phyloP scores from a whole-genome alignment of 2,329 filamentous ascomycete genomes.

The Epichloe coenophiala region DNA sequence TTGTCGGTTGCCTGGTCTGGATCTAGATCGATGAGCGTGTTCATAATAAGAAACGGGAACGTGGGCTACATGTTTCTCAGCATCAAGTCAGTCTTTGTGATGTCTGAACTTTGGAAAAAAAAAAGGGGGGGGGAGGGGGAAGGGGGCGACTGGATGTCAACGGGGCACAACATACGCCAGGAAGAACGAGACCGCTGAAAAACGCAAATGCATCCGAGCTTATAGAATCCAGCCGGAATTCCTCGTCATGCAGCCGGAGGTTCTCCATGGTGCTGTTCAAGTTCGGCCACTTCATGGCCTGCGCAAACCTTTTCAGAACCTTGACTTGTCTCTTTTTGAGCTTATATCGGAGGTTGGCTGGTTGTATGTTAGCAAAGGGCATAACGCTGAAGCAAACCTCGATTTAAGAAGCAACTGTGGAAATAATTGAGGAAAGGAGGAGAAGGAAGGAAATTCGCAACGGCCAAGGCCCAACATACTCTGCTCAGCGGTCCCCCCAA shows the following conservation, averaged over 20 bases:
- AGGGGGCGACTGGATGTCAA: background rate
- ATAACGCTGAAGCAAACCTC: too few species aligned
- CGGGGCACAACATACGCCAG: constrained; percentile 37
- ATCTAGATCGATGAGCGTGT: constrained; percentile 62
- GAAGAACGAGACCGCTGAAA: constrained; percentile 60
- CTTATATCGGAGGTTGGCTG: constrained; percentile 49
- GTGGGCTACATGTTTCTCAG: constrained; percentile 28
- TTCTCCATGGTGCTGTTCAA: constrained; percentile 49
- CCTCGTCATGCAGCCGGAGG: constrained; percentile 45
- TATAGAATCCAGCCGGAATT: constrained; percentile 43
- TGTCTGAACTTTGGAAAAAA: background rate
- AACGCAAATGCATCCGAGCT: constrained; percentile 65
- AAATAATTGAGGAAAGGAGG: background rate
- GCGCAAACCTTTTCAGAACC: constrained; percentile 53
- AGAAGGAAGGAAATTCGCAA: background rate
- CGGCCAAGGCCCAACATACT: constrained; percentile 21
- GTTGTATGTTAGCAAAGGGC: background rate
- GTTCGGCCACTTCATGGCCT: constrained; percentile 67
- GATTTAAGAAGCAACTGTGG: background rate
- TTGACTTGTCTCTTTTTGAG: constrained; percentile 55
- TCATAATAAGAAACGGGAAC: constrained; percentile 66
- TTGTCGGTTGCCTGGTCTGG: constrained; percentile 51
- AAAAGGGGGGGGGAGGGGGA: too few species aligned
- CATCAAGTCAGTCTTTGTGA: constrained; percentile 1
- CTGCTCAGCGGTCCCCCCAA: constrained; percentile 37